A percentile compares a stretch with the other conserved stretches of the same genome.
Conservation (phyloP, 169 alveolate genomes). For the Plasmodium inui region DNA sequence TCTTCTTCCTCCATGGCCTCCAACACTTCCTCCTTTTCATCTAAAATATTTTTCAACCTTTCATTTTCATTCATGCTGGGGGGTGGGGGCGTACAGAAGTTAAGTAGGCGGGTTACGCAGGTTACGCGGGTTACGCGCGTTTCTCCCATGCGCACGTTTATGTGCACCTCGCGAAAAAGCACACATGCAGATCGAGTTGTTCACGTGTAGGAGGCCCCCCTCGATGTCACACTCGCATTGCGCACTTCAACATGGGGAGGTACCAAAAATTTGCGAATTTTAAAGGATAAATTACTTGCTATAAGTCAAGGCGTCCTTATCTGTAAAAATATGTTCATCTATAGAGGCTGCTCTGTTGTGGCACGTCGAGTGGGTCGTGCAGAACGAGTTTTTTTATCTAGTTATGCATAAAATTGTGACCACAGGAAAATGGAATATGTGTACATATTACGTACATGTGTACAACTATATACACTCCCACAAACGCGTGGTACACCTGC, state of each 20-base stretch:
- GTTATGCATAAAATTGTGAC: not conserved
- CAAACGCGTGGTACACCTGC: not conserved
- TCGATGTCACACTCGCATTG: not conserved
- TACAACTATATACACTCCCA: not conserved
- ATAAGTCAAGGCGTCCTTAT: not conserved
- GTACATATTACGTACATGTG: not conserved
- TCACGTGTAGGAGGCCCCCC: not conserved
- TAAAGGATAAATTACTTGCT: slow-evolving; percentile 27
- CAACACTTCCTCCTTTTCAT: slow-evolving; percentile 56
- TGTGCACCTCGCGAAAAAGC: not conserved
- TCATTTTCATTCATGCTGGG: slow-evolving; percentile 72
- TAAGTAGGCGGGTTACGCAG: not conserved
- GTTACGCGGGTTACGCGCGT: too few relatives aligned
- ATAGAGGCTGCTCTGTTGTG: not conserved
- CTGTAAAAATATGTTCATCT: slow-evolving; percentile 11
- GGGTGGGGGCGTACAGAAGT: not conserved
- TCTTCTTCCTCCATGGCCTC: slow-evolving; percentile 65
- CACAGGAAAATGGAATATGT: not conserved
- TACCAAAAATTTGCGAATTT: not conserved
- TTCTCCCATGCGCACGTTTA: not conserved
- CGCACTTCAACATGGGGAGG: not conserved
- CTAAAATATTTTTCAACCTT: slow-evolving; percentile 78
- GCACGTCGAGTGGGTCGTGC: not conserved
- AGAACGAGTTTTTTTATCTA: not conserved
- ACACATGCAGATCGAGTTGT: not conserved